phyloP scores from a whole-genome alignment of 805 yeast species.

The Isabelozyma heimii region DNA sequence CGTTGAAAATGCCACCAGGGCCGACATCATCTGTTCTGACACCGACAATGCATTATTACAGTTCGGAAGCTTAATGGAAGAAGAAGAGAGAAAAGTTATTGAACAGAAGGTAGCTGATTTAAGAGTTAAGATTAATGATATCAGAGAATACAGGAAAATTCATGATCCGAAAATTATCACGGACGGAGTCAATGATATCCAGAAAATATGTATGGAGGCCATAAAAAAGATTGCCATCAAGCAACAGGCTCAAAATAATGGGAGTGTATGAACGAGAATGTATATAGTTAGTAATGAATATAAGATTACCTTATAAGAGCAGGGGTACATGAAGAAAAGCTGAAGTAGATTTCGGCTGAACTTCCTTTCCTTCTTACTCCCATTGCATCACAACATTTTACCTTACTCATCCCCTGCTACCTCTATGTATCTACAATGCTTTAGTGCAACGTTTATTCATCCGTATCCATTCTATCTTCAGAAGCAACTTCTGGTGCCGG shows the following conservation, averaged over 20 bases:
- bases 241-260: slow-evolving; percentile 18
- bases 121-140: slow-evolving; percentile 28
- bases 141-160: slow-evolving; percentile 26
- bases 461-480: slow-evolving; percentile 42
- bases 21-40: slow-evolving; percentile 79
- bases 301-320: slow-evolving; percentile 1
- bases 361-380: no score
- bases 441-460: slow-evolving; percentile 12
- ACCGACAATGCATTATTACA: slow-evolving; percentile 83
- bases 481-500: slow-evolving; percentile 12
- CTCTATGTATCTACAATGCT: neutral
- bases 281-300: slow-evolving; percentile 1
- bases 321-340: neutral
- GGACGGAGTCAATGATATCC: slow-evolving; percentile 36
- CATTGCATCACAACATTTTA: no score
- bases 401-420: no score
- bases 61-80: slow-evolving; percentile 49
- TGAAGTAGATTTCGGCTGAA: neutral
- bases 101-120: slow-evolving; percentile 14
- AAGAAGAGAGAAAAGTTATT: slow-evolving; percentile 44
- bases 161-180: slow-evolving; percentile 33
- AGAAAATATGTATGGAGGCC: slow-evolving; percentile 34
- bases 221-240: slow-evolving; percentile 37
- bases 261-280: neutral
- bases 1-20: slow-evolving; percentile 72